Evolutionary conservation across 2,329 filamentous ascomycete species (phyloP), one percentile per base, ranked within the genome.

Genomic region (Lachnellula willkommii): DNA sequence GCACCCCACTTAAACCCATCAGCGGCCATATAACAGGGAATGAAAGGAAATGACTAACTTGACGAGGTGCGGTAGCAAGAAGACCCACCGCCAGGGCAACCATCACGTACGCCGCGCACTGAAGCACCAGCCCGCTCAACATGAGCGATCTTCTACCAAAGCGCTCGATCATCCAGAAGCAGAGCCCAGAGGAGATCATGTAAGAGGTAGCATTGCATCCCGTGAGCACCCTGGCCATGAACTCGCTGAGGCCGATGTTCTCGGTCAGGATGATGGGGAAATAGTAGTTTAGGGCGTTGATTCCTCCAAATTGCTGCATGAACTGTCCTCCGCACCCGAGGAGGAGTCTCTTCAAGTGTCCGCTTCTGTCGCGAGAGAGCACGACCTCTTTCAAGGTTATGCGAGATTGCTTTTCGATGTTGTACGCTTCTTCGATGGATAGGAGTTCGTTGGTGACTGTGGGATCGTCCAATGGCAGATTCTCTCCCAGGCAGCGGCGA

Each of bases 101-200:
- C 59, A 58, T 58, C 3, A 59, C 45, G 24, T 60, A 60, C 36
- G 59, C 59, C 20, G 56, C 36, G 45, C 59, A 58, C 24, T 60
- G 59, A n/a, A 60, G 52, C 36, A 81, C 82, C 28, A 79, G 71
- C 0, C 81, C 81, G 53, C 85, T 85, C 59, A 88, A 80, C 84
- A 90, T 89, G 59, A 90, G 78, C 65, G 81, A 80, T 15, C 87
- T 79, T 40, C 87, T 82, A 12, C 85, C 85, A 4, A 85, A 79
- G 1, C 81, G 77, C 69, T 77, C 75, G 52, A 77, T 76, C 12
- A 71, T 64, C 24, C 69, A 70, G 6, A 73, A 57, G 2, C 71
- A 69, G 4, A 73, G 65, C 8, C 68, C 66, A 0, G 70, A 72
- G 70, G 73, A 53, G 70, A 70, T 68, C 66, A 1, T 70, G 71